Evolutionary conservation across 495 filamentous ascomycete species (phyloP), one percentile per base, ranked within the genome.

Genomic region (Evernia prunastri): DNA sequence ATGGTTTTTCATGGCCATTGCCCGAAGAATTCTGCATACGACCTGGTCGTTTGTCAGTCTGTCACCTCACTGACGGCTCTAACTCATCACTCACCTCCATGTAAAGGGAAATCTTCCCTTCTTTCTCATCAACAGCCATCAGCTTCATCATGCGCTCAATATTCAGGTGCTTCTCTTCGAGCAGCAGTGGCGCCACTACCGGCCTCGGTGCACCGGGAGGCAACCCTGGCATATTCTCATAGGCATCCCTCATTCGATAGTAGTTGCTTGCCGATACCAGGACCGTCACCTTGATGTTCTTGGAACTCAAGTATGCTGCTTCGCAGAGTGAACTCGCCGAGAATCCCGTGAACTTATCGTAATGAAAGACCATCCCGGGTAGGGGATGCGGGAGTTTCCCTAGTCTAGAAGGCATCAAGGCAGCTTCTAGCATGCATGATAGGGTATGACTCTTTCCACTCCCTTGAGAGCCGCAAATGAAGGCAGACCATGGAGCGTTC

Each of bases 381-480:
- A 90, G 73, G 0, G 87, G 84, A 11, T 76, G 74, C 0, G 77
- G 75, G 13, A 81, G 64, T 15, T 67, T 65, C 8, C 77, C 76
- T 12, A 77, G 70, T 27, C 75, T 75, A 5, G 77, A 72, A 4
- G 61, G 54, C 2, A 82, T 73, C 0, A 89, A 75, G 39, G 80
- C 84, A 62, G 84, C 86, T 70, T 91, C 87, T 9, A 91, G 76
- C 31, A 93, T 74, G 68, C 87, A 90, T 0, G 86, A 84, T 18
- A 90, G 71, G 0, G 86, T 89, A 68, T 91, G 87, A 51, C 84
- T 87, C 76, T 91, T 93, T 3, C 89, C 89, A 54, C 84, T 87
- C 0, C 88, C 89, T 70, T 92, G 89, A 56, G 81, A 82, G 9
- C 89, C 89, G 65, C 89, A 93, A 56, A 93, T 87, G 71, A 92